Evolutionary conservation across 75 land plant genomes (phyloP).

Genomic region (Pseudotsuga menziesii): DNA sequence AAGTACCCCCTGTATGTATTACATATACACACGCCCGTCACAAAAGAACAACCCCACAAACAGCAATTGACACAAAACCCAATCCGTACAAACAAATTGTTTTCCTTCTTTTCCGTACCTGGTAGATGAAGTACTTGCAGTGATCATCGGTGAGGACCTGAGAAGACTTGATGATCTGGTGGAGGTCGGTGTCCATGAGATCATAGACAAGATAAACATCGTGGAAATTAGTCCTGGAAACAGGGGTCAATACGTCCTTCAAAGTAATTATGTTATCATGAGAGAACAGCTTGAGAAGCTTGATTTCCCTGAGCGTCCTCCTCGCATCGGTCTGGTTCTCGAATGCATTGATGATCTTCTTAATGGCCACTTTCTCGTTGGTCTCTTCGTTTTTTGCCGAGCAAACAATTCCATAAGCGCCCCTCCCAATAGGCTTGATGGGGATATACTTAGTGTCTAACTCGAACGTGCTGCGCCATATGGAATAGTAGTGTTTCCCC

Average conservation of each 20-base stretch:
- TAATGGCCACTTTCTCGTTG: constrained; percentile 73
- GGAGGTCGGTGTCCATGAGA: constrained; percentile 61
- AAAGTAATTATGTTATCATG: constrained; percentile 81
- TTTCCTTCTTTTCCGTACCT: too few relatives aligned
- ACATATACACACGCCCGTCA: too few relatives aligned
- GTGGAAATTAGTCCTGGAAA: constrained; percentile 33
- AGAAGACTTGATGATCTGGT: constrained; percentile 56
- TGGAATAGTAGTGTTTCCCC: too few relatives aligned
- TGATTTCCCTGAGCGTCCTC: constrained; percentile 80
- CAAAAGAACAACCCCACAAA: too few relatives aligned
- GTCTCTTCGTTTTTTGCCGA: constrained; percentile 71
- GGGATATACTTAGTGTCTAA: constrained; percentile 78
- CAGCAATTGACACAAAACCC: too few relatives aligned
- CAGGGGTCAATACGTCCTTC: constrained; percentile 52
- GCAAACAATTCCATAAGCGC: constrained; percentile 89
- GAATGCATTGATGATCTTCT: constrained; percentile 84
- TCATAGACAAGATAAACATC: constrained; percentile 59
- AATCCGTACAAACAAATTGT: too few relatives aligned
- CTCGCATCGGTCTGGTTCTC: constrained; percentile 83
- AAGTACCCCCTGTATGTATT: too few relatives aligned
- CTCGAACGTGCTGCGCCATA: constrained; percentile 60
- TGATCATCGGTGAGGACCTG: constrained; percentile 61
- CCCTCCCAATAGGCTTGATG: too few relatives aligned
- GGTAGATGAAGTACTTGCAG: constrained; percentile 26
- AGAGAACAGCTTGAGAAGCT: constrained; percentile 67